A percentile compares a stretch with the other conserved stretches of the same genome.
These are phyloP conservation scores for Mucor mucedo DNA, from an alignment of 371 early-diverging fungal species.

Conservation along the genomic window DNA sequence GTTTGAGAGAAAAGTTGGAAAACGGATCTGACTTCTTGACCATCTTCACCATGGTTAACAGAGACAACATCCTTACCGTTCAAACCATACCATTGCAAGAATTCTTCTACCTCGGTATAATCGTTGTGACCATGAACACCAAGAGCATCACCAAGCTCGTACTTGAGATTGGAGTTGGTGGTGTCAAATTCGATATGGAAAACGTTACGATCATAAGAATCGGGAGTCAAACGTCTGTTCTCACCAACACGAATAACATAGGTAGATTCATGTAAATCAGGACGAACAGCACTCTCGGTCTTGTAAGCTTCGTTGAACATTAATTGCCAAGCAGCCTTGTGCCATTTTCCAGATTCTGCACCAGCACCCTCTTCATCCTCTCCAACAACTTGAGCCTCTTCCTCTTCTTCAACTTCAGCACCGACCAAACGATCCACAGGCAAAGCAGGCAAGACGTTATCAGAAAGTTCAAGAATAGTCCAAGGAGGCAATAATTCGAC, in stretches of 20 bases:
- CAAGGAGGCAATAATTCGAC: slow-evolving; percentile 59
- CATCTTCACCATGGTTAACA: slow-evolving; percentile 52
- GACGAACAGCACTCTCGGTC: slow-evolving; percentile 59
- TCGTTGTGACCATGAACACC: slow-evolving; percentile 94
- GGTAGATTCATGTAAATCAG: slow-evolving; percentile 68
- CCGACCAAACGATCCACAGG: slow-evolving; percentile 41
- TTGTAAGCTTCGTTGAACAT: slow-evolving; percentile 83
- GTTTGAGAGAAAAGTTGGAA: slow-evolving; percentile 82
- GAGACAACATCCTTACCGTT: slow-evolving; percentile 68
- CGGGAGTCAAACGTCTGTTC: slow-evolving; percentile 84
- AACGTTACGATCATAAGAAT: slow-evolving; percentile 88
- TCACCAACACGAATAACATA: slow-evolving; percentile 74
- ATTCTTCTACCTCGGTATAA: slow-evolving; percentile 68
- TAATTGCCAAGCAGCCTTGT: slow-evolving; percentile 72
- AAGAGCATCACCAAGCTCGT: slow-evolving; percentile 92
- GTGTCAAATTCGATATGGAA: slow-evolving; percentile 96
- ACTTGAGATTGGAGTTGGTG: slow-evolving; percentile 75
- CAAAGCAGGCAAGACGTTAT: slow-evolving; percentile 35
- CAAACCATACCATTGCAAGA: slow-evolving; percentile 77
- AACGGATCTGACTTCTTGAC: slow-evolving; percentile 71
- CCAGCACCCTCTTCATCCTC: slow-evolving; percentile 52
- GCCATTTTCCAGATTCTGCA: slow-evolving; percentile 57
- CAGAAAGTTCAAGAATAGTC: slow-evolving; percentile 55
- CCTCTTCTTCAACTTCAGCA: slow-evolving; percentile 49
- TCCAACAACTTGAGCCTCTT: slow-evolving; percentile 32